Conservation (phyloP, 2,329 filamentous ascomycete genomes). For the Leptographium galeiforme region DNA sequence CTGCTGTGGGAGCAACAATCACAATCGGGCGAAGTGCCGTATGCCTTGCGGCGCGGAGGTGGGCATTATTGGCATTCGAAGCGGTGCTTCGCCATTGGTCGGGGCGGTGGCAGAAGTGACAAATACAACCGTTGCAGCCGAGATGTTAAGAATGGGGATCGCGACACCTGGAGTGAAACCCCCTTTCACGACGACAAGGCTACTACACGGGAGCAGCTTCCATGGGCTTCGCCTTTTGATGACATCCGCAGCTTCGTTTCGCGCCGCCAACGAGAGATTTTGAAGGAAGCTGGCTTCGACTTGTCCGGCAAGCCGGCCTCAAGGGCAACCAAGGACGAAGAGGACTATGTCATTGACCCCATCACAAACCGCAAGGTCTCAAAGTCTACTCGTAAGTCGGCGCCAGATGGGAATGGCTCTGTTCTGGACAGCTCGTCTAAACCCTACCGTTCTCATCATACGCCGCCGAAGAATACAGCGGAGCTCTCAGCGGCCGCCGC, state of each 20-base stretch:
- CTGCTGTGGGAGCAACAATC: slow-evolving; percentile 31
- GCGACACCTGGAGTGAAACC: slow-evolving; percentile 29
- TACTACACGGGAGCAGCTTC: slow-evolving; percentile 12
- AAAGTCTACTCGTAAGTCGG: slow-evolving; percentile 13
- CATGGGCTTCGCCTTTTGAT: slow-evolving; percentile 19
- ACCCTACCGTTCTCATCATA: slow-evolving; percentile 22
- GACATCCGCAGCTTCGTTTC: slow-evolving; percentile 21
- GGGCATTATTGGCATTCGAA: slow-evolving; percentile 24
- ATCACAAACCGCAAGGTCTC: slow-evolving; percentile 43
- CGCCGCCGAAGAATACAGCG: not conserved
- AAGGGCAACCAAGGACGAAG: slow-evolving; percentile 5
- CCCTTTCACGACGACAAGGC: slow-evolving; percentile 19
- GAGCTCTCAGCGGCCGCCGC: slow-evolving; percentile 9
- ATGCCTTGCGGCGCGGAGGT: slow-evolving; percentile 27
- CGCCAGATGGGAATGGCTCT: slow-evolving; percentile 11
- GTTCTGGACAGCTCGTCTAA: slow-evolving; percentile 19
- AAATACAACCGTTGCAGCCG: slow-evolving; percentile 22
- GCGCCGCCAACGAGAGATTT: slow-evolving; percentile 10
- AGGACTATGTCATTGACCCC: slow-evolving; percentile 38
- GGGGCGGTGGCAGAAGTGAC: slow-evolving; percentile 16
- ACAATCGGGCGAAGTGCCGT: slow-evolving; percentile 19
- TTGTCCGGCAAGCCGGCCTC: slow-evolving; percentile 9
- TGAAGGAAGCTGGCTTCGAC: slow-evolving; percentile 4
- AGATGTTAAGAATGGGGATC: slow-evolving; percentile 31
- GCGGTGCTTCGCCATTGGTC: slow-evolving; percentile 10